These are phyloP conservation scores for Moringa oleifera DNA, from an alignment of 345 rosid genomes.

Conservation along the genomic window DNA sequence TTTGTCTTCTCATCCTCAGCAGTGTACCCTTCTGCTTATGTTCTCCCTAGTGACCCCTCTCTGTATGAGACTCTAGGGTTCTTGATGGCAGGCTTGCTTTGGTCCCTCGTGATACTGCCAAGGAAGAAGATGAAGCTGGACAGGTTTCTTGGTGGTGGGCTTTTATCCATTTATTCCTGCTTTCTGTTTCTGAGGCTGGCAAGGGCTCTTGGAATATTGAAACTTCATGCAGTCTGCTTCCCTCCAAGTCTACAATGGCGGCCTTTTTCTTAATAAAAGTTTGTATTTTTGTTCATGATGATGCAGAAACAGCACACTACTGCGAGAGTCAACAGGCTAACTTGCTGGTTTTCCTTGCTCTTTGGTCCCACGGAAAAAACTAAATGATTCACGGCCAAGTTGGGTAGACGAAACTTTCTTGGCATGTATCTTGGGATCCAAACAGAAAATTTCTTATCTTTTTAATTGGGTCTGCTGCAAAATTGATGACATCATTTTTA, in stretches of 20 bases:
- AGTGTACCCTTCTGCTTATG: conserved; percentile 45
- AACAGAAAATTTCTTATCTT: too few relatives aligned
- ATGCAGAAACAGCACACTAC: too few relatives aligned
- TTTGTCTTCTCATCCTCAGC: conserved; percentile 60
- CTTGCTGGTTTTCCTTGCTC: too few relatives aligned
- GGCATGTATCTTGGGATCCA: too few relatives aligned
- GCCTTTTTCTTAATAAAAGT: neutral
- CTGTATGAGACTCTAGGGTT: conserved; percentile 69
- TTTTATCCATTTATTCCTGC: conserved; percentile 65
- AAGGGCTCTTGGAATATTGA: conserved; percentile 29
- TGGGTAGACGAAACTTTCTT: too few relatives aligned
- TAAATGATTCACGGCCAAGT: too few relatives aligned
- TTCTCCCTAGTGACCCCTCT: conserved; percentile 55
- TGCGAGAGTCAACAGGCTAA: neutral
- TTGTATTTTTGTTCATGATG: neutral
- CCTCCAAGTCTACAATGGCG: neutral
- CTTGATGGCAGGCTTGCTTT: conserved; percentile 60
- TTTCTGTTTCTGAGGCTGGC: conserved; percentile 56
- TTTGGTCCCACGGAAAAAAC: too few relatives aligned
- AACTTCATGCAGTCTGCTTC: conserved; percentile 11
- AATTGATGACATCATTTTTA: too few relatives aligned
- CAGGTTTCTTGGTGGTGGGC: conserved; percentile 62
- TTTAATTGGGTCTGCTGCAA: too few relatives aligned
- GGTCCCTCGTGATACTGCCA: conserved; percentile 79
- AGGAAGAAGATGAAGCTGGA: conserved; percentile 64